Evolutionary conservation across 345 rosid species (phyloP), one percentile per base, ranked within the genome.

Genomic region (Rhodamnia rubescens): DNA sequence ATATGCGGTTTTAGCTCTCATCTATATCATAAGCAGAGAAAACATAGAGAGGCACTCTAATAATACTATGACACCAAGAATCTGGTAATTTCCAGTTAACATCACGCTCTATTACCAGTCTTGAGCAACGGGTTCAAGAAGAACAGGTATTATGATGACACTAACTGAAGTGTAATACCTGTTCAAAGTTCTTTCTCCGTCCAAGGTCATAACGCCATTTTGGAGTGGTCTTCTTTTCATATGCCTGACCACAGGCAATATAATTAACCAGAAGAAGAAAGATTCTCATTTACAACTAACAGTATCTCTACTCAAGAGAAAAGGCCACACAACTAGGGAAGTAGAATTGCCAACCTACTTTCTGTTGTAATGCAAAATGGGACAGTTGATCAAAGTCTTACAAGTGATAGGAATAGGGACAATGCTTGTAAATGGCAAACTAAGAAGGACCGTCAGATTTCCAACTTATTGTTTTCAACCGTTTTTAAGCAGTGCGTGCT

Each of bases 171-270:
- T 26, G 53, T 13, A 81, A 12, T 81, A 81, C 83, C 83, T 97
- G 99, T 85, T 95, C 99, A 88, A 97, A 97, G 85, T 96, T 97
- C 89, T 90, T 94, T 90, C 90, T 95, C 81, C 94, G 89, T 54
- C 99, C 99, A 44, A 97, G 95, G 87, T 97, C 99, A 78, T 97
- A 97, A 24, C 95, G 96, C 99, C 99, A 97, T 87, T 94, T 96
- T 83, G 94, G 94, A 54, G 94, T 89, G 85, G 94, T 92, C 89
- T 94, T 97, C 95, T 97, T 97, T 92, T 97, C 99, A 90, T 96
- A 97, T 24, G 99, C 99, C 99, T 97, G 88, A 87, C 55, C 87
- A 89, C 69, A 87, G 86, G 69, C 84, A 36, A 85, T 21, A 32
- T 4, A 29, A 82, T 82, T 82, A 82, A 82, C 56, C n/a, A 82